Percentiles rank a stretch among this genome's conserved stretches.
phyloP scores from a whole-genome alignment of 2,329 filamentous ascomycete species.

The Fusarium foetens region DNA sequence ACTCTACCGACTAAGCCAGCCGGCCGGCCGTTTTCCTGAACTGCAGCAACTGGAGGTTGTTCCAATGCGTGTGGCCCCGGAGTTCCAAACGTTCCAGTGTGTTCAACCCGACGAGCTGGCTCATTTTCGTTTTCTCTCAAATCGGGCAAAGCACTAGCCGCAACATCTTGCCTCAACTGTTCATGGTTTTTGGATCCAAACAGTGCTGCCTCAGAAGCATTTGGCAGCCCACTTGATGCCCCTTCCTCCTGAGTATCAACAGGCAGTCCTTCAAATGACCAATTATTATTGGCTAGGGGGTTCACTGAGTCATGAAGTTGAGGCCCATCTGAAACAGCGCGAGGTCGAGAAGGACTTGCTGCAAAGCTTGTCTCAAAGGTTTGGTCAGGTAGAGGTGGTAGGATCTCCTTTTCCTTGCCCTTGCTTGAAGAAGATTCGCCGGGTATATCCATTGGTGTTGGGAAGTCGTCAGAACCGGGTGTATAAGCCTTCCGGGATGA shows the following conservation, averaged over 20 bases:
- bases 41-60: constrained; percentile 20
- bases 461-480: constrained; percentile 38
- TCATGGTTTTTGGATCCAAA: constrained; percentile 1
- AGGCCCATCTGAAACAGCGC: constrained; percentile 68
- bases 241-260: constrained; percentile 28
- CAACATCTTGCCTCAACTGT: background rate
- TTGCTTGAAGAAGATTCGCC: constrained; percentile 21
- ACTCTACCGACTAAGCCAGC: constrained; percentile 50
- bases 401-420: constrained; percentile 30
- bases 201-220: background rate
- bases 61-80: constrained; percentile 4
- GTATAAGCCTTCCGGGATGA: constrained; percentile 41
- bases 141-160: background rate
- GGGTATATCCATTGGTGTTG: constrained; percentile 19
- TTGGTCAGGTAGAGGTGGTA: constrained; percentile 13
- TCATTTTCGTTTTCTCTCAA: constrained; percentile 2
- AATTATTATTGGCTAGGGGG: constrained; percentile 68
- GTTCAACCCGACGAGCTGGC: constrained; percentile 5
- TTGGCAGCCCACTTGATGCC: background rate
- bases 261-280: constrained; percentile 63
- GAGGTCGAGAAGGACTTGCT: constrained; percentile 53
- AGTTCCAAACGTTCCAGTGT: background rate
- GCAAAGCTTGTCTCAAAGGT: constrained; percentile 15
- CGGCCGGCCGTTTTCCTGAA: constrained; percentile 21
- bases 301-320: constrained; percentile 56